Base-by-base conservation (phyloP, 164 flowering plant genomes). In the Stephania cephalantha region DNA sequence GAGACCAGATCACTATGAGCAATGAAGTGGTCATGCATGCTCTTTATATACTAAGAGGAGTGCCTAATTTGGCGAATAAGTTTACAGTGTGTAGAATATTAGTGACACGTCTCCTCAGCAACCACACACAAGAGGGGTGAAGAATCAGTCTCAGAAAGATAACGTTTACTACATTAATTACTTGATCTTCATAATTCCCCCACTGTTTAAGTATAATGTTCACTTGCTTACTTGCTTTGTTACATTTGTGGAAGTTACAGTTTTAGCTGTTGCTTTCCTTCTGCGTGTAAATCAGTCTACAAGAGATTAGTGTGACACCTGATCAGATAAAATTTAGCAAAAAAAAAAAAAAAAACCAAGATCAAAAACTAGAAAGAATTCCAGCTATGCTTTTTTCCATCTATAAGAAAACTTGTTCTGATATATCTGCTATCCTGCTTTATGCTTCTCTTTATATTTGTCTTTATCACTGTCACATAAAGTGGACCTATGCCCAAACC, bases 41-140 rank as follows among this genome's bases (percentile, higher is more conserved):
- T 42, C 52, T 70, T 67, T 79, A 69, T 79, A 79, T 53, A 76
- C 55, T 50, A 71, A 72, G 53, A 46, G 71, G 13, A 63, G 50
- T 75, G 77, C 77, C 68, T 1, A 4, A 75, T 50, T 58, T 75
- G 77, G 73, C 53, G 68, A 69, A 68, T 74, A 74, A 75, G 12
- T 46, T 46, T 66, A 22, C 20, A 1, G 29, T 11, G 75, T 45
- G 35, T 73, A 22, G 71, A 74, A 67, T 68, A 67, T 67, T 50
- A 71, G 29, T 71, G 61, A 71, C 63, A 18, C 44, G n/a, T 66
- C 58, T 17, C 70, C 46, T 22, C 7, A 30, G 30, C 46, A 50
- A 31, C 71, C 71, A 68, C 71, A 68, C 71, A 68, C 71, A 50
- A 50, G 7, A 17, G 7, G 42, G 18, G 64, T 30, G 30, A 30